Evolutionary conservation across 768 basidiomycete genomes (phyloP).

Genomic region (Harrya chromipes): DNA sequence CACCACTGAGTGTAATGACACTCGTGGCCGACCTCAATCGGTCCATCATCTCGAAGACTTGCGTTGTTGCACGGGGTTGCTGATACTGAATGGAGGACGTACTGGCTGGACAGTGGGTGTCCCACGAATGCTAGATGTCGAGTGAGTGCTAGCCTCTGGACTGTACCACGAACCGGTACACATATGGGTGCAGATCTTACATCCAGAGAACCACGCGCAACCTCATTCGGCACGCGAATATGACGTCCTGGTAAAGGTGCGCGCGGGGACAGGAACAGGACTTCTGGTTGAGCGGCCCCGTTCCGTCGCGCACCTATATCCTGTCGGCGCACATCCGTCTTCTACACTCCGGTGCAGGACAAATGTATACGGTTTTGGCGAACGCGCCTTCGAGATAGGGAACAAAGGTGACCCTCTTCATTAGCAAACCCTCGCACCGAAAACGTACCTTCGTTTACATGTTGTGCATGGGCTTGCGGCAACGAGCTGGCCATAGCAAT

Average conservation of each 20-base stretch:
- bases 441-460: no score
- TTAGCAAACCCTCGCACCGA: no score
- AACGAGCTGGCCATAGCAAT: no score
- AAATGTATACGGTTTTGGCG: constrained; percentile 16
- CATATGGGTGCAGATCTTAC: background rate
- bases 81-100: background rate
- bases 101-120: background rate
- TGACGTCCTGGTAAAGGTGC: background rate
- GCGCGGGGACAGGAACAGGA: background rate
- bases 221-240: background rate
- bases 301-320: constrained; percentile 29
- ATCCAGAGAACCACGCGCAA: no score
- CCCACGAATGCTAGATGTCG: background rate
- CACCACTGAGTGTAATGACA: constrained; percentile 48
- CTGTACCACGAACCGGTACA: background rate
- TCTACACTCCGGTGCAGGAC: constrained; percentile 18
- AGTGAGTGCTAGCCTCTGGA: background rate
- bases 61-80: constrained; percentile 8
- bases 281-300: constrained; percentile 13
- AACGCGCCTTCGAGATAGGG: constrained; percentile 28
- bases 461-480: no score
- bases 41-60: constrained; percentile 33
- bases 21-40: constrained; percentile 51
- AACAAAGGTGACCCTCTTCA: no score
- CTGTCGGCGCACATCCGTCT: constrained; percentile 21